Percentiles rank a stretch among this genome's conserved stretches.
Evolutionary conservation across 345 rosid species (phyloP).

Genomic region (Eucalyptus tenuipes): DNA sequence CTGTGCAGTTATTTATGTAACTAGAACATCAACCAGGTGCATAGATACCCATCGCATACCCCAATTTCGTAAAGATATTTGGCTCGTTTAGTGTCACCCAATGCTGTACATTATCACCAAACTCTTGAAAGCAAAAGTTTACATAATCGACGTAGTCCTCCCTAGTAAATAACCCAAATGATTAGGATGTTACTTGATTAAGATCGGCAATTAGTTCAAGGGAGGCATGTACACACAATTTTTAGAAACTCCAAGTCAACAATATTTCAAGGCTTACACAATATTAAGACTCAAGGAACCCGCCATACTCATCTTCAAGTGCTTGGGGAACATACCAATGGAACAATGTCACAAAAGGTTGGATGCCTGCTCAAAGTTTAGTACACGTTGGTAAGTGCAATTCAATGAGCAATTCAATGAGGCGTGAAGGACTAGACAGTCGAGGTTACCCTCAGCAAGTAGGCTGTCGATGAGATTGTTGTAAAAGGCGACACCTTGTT

Average conservation of each 20-base stretch:
- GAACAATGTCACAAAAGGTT: conserved; percentile 16
- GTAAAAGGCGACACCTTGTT: conserved; percentile 33
- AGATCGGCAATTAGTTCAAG: not conserved
- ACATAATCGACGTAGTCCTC: conserved; percentile 5
- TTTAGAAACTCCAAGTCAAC: not conserved
- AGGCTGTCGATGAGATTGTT: conserved; percentile 39
- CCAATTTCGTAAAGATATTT: not conserved
- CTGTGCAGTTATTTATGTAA: conserved; percentile 9
- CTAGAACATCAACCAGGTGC: conserved; percentile 11
- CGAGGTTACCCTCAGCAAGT: conserved; percentile 16
- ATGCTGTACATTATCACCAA: conserved; percentile 9
- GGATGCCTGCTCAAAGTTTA: conserved; percentile 1
- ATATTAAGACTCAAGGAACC: conserved; percentile 9
- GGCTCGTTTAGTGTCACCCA: conserved; percentile 12
- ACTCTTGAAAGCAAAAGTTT: conserved; percentile 5
- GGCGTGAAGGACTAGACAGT: not conserved
- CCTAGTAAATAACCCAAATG: not conserved
- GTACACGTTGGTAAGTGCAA: not conserved
- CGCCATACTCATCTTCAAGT: conserved; percentile 13
- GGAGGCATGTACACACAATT: not conserved
- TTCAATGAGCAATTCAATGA: not conserved
- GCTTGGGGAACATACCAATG: conserved; percentile 23
- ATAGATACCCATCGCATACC: not conserved
- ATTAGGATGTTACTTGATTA: not conserved
- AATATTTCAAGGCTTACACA: conserved; percentile 4